Conservation (phyloP, 2,329 filamentous ascomycete species). For the Amylocarpus encephaloides region DNA sequence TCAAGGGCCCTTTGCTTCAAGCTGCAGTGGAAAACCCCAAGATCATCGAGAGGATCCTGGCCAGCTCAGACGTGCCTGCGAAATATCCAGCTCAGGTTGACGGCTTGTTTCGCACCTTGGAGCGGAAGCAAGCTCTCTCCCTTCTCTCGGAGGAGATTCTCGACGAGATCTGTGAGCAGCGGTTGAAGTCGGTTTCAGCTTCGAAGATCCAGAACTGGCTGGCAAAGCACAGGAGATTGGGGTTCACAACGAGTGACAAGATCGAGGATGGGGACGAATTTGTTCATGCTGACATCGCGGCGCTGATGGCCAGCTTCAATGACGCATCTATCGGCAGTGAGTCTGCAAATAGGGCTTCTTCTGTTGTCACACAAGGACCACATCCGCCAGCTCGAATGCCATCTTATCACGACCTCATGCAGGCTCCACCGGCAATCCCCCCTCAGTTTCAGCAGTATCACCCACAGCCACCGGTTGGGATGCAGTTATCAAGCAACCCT, state of each 20-base stretch:
- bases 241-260: conserved; percentile 23
- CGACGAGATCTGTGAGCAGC: conserved; percentile 16
- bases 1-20: conserved; percentile 16
- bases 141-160: conserved; percentile 16
- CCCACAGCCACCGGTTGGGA: not conserved
- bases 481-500: not conserved
- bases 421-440: too few species aligned
- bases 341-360: not conserved
- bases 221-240: conserved; percentile 23
- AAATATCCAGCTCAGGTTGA: not conserved
- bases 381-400: not conserved
- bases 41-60: conserved; percentile 17
- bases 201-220: conserved; percentile 24
- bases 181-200: conserved; percentile 20
- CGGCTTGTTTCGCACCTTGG: conserved; percentile 3
- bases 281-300: conserved; percentile 6
- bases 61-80: not conserved
- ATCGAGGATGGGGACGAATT: conserved; percentile 23
- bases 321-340: not conserved
- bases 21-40: conserved; percentile 10
- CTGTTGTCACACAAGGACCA: not conserved
- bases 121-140: conserved; percentile 11
- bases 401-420: not conserved
- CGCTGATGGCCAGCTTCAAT: too few species aligned
- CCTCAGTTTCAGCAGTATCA: not conserved